Evolutionary conservation across 2,329 filamentous ascomycete species (phyloP).

Genomic region (Alternaria gansuensis): DNA sequence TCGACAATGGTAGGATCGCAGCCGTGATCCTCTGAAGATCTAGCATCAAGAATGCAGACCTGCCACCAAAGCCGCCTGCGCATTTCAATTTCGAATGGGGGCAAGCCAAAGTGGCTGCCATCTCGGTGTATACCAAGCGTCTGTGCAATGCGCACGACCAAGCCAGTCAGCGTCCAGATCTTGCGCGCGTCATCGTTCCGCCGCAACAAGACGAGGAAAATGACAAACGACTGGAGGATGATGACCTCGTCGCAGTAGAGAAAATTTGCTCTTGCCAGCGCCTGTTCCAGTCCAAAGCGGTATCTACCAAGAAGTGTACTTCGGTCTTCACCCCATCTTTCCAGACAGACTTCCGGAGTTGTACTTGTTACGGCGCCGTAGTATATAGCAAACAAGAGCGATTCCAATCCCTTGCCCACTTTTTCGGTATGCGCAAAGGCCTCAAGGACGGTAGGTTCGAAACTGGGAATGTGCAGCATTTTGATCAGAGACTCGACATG

Average conservation of each 20-base stretch:
- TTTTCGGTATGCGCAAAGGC: slow-evolving; percentile 67
- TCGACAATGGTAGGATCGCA: slow-evolving; percentile 68
- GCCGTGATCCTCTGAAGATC: slow-evolving; percentile 70
- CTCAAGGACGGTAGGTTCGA: slow-evolving; percentile 68
- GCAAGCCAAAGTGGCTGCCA: slow-evolving; percentile 63
- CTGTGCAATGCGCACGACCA: slow-evolving; percentile 67
- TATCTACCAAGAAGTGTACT: slow-evolving; percentile 62
- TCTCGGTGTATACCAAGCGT: slow-evolving; percentile 69
- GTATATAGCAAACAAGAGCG: slow-evolving; percentile 70
- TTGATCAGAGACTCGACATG: slow-evolving; percentile 79
- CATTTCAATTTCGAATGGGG: slow-evolving; percentile 69
- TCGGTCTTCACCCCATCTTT: slow-evolving; percentile 63
- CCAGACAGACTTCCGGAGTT: slow-evolving; percentile 57
- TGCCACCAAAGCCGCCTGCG: slow-evolving; percentile 69
- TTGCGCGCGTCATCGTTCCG: slow-evolving; percentile 61
- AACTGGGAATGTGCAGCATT: slow-evolving; percentile 73
- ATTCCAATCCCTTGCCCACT: slow-evolving; percentile 66
- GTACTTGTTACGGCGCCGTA: slow-evolving; percentile 65
- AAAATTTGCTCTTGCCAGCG: slow-evolving; percentile 69
- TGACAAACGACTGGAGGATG: slow-evolving; percentile 68
- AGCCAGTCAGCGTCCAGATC: slow-evolving; percentile 67
- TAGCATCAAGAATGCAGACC: slow-evolving; percentile 65
- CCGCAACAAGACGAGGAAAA: slow-evolving; percentile 67
- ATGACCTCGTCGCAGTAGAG: slow-evolving; percentile 69
- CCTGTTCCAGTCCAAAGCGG: slow-evolving; percentile 70